A percentile compares a stretch with the other conserved stretches of the same genome.
phyloP scores from a whole-genome alignment of 495 filamentous ascomycete genomes.

The Glarea lozoyensis region DNA sequence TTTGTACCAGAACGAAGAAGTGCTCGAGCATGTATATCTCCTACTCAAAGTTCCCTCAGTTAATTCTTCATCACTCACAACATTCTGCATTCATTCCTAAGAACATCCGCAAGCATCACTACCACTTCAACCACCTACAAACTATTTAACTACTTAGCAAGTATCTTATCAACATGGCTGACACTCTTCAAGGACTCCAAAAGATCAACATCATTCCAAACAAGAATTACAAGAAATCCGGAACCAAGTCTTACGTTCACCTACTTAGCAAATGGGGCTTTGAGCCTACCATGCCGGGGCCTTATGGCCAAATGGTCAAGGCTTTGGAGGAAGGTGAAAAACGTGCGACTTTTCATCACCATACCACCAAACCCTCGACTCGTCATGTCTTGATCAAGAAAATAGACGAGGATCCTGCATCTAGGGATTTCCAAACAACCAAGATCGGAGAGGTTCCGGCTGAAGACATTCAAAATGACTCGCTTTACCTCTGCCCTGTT shows the following conservation, averaged over 20 bases:
- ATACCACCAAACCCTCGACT: constrained; percentile 30
- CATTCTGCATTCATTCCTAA: not conserved
- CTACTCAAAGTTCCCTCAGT: too few species aligned
- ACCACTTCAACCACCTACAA: constrained; percentile 6
- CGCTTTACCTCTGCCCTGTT: constrained; percentile 59
- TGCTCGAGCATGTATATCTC: too few species aligned
- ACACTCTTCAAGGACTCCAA: constrained; percentile 27
- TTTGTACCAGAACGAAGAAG: too few species aligned
- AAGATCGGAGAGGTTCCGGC: constrained; percentile 47
- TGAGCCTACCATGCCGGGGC: constrained; percentile 58
- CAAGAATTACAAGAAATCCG: constrained; percentile 52
- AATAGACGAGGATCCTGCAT: constrained; percentile 7
- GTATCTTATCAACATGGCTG: constrained; percentile 21
- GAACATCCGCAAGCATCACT: constrained; percentile 2
- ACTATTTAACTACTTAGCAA: not conserved
- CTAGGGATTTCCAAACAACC: constrained; percentile 48
- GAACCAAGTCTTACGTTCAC: constrained; percentile 65
- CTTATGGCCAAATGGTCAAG: constrained; percentile 42
- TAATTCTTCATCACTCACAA: not conserved
- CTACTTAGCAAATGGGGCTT: constrained; percentile 64
- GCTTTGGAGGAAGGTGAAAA: constrained; percentile 1
- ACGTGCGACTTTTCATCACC: constrained; percentile 6
- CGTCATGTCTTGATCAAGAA: constrained; percentile 25
- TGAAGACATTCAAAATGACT: constrained; percentile 69
- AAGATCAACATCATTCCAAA: constrained; percentile 51